phyloP scores from a whole-genome alignment of 2,329 filamentous ascomycete species.

The Sporothrix inflata region DNA sequence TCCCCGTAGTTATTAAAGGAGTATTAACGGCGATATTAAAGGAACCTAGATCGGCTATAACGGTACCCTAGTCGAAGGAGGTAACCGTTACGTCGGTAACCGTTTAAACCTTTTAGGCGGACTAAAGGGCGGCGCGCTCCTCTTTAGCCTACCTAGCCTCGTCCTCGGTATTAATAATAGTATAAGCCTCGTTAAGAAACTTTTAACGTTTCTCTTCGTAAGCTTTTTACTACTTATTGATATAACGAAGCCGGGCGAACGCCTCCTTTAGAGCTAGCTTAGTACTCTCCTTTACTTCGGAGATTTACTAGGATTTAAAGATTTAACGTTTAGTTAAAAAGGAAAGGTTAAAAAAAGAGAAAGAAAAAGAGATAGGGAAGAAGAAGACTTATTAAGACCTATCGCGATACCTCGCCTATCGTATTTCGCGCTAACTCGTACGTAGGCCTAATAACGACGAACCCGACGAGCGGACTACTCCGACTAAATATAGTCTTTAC shows the following conservation, averaged over 20 bases:
- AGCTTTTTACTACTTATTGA: not conserved
- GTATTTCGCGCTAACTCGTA: not conserved
- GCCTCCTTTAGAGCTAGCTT: not conserved
- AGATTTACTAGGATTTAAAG: not conserved
- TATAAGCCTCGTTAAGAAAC: not conserved
- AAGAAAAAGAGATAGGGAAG: not conserved
- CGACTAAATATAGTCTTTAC: too few relatives aligned
- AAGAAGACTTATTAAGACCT: not conserved
- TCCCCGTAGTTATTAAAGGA: too few relatives aligned
- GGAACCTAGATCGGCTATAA: not conserved
- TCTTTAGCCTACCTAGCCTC: not conserved
- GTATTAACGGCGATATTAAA: too few relatives aligned
- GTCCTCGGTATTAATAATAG: not conserved
- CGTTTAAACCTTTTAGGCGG: not conserved
- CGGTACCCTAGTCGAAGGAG: not conserved
- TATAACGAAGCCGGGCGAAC: not conserved
- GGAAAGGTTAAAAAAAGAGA: not conserved
- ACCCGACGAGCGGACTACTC: not conserved
- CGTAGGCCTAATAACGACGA: not conserved
- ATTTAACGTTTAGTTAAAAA: not conserved
- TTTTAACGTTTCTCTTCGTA: not conserved
- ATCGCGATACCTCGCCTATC: not conserved
- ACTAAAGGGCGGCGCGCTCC: not conserved
- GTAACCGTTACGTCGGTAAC: too few relatives aligned
- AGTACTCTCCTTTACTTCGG: not conserved